Percentiles rank a stretch among this genome's conserved stretches.
Evolutionary conservation across 306 rosid genomes (phyloP).

Genomic region (Crotalaria pallida): DNA sequence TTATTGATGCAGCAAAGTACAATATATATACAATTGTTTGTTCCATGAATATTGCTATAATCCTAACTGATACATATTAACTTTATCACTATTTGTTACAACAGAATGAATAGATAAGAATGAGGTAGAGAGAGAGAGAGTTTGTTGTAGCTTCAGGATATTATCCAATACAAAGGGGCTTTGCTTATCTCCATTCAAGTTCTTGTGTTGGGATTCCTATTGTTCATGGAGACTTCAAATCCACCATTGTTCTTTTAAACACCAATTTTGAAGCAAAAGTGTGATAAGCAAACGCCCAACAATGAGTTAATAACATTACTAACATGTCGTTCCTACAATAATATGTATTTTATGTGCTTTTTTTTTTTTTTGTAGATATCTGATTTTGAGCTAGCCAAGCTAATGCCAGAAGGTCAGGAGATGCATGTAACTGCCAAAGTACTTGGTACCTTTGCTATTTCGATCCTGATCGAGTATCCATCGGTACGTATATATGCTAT

Average conservation of each 20-base stretch:
- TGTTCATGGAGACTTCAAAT: conserved; percentile 81
- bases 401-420: conserved; percentile 86
- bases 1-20: too few relatives aligned
- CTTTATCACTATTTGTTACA: too few relatives aligned
- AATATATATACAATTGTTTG: too few relatives aligned
- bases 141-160: too few relatives aligned
- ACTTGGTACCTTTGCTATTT: conserved; percentile 78
- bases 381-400: conserved; percentile 80
- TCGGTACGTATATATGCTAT: conserved; percentile 44
- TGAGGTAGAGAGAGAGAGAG: too few relatives aligned
- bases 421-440: conserved; percentile 59
- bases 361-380: conserved; percentile 61
- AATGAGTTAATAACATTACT: neutral
- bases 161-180: conserved; percentile 76
- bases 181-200: conserved; percentile 69
- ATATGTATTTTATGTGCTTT: too few relatives aligned
- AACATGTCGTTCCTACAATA: neutral
- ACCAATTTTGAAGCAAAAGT: conserved; percentile 78
- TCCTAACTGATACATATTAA: too few relatives aligned
- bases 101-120: too few relatives aligned
- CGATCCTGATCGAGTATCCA: conserved; percentile 78
- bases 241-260: conserved; percentile 65
- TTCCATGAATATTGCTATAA: too few relatives aligned
- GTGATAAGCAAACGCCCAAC: neutral
- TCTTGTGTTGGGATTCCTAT: conserved; percentile 67